A percentile compares a stretch with the other conserved stretches of the same genome.
Conservation (phyloP, 2,329 filamentous ascomycete genomes). For the Graphiopsis chlorocephala region DNA sequence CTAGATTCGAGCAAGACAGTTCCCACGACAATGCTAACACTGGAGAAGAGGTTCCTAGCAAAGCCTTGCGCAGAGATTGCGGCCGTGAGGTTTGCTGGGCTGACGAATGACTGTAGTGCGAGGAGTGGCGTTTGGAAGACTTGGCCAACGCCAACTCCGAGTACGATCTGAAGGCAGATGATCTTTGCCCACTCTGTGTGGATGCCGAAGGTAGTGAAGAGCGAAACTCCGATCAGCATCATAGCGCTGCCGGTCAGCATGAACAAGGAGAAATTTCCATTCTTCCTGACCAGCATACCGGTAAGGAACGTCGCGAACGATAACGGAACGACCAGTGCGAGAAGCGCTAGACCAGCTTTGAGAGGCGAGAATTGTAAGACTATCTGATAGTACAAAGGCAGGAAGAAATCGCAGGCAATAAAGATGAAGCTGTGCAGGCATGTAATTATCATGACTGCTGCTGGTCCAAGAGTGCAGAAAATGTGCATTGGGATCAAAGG, state of each 20-base stretch:
- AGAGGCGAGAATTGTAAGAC: constrained; percentile 63
- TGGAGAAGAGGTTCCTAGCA: constrained; percentile 3
- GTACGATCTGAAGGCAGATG: constrained; percentile 57
- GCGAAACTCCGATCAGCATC: constrained; percentile 38
- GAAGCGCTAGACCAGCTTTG: constrained; percentile 45
- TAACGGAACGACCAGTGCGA: constrained; percentile 35
- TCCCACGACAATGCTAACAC: constrained; percentile 8
- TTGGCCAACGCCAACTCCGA: constrained; percentile 63
- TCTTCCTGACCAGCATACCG: constrained; percentile 44
- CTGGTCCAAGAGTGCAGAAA: constrained; percentile 64
- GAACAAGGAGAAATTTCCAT: constrained; percentile 50
- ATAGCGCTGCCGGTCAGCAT: constrained; percentile 44
- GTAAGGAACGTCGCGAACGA: constrained; percentile 34
- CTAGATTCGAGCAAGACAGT: constrained; percentile 10
- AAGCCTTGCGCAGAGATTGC: constrained; percentile 7
- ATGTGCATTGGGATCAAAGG: constrained; percentile 74
- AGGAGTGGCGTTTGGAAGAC: constrained; percentile 69
- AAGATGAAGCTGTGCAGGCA: constrained; percentile 76
- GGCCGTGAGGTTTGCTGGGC: neutral
- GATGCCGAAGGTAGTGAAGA: constrained; percentile 39
- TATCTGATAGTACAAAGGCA: constrained; percentile 82
- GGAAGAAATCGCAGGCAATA: constrained; percentile 74
- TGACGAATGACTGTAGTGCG: constrained; percentile 56
- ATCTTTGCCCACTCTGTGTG: constrained; percentile 38
- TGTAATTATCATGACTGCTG: constrained; percentile 63